Evolutionary conservation across 2,329 filamentous ascomycete species (phyloP), one percentile per base, ranked within the genome.

Genomic region (Talaromyces islandicus): DNA sequence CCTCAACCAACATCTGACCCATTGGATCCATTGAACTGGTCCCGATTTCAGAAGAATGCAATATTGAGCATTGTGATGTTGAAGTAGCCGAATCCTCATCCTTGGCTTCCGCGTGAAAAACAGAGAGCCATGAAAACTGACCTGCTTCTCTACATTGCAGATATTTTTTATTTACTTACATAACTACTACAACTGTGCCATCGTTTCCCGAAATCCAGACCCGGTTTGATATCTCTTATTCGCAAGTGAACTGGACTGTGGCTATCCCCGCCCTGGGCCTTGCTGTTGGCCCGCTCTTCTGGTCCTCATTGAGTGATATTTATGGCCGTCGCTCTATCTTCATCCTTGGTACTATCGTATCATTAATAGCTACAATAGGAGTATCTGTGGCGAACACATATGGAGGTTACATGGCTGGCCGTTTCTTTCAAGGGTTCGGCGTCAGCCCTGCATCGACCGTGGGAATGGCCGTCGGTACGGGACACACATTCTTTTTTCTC

Each of bases 151-250:
- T 52, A 17, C 14, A 30, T 30, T 10, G 21, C 35, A 81, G 79
- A 63, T 83, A 84, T 65, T 85, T 84, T 65, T 71, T 85, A 63
- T 83, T 85, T 71, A 84, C 83, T 17, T 85, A 84, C 70, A 76
- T 84, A 62, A 84, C 82, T 0, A 85, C 82, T 1, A 82, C 80
- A 0, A 82, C 81, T 0, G 80, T 85, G 0, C 81, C 82, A 2
- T 82, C 81, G 0, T 85, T 83, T 62, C 69, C 76, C 0, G 71
- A 76, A 24, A 74, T 84, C 24, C 77, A 84, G 65, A 70, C 75
- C 2, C 72, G 79, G 57, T 83, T 80, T 65, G 58, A 66, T 51
- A 75, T 80, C 62, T 73, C 66, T 30, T 77, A 79, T 60, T 74
- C 76, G 1, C 75, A 83, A 60, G 75, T 81, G 24, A 83, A 83